phyloP scores from a whole-genome alignment of 2,329 filamentous ascomycete species.

The Amauroascus verrucosus region DNA sequence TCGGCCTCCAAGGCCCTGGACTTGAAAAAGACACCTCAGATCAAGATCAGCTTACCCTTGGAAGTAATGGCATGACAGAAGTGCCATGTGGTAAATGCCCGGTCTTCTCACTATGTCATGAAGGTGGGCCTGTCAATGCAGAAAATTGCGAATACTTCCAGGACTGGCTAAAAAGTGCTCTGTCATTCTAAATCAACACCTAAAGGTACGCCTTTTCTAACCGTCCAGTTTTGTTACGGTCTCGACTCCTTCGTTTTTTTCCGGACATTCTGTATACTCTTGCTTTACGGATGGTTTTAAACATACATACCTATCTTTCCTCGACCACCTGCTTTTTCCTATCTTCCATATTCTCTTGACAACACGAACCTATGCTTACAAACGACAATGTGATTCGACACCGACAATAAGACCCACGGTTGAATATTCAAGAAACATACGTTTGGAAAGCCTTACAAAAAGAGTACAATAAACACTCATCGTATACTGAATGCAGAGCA shows the following conservation, averaged over 20 bases:
- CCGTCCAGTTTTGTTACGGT: background rate
- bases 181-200: constrained; percentile 25
- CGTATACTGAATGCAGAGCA: constrained; percentile 10
- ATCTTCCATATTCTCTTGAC: too few relatives aligned
- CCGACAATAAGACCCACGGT: too few relatives aligned
- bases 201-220: background rate
- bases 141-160: constrained; percentile 87
- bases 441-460: too few relatives aligned
- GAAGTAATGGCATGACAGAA: constrained; percentile 71
- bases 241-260: too few relatives aligned
- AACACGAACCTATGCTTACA: too few relatives aligned
- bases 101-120: constrained; percentile 83
- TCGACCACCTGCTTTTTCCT: too few relatives aligned
- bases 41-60: constrained; percentile 33
- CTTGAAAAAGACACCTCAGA: constrained; percentile 26
- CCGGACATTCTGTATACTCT: too few relatives aligned
- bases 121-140: constrained; percentile 81
- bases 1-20: constrained; percentile 26
- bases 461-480: background rate
- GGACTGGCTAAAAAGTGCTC: constrained; percentile 56
- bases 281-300: too few relatives aligned
- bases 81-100: constrained; percentile 85
- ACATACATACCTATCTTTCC: too few relatives aligned
- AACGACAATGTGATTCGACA: too few relatives aligned
- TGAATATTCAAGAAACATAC: too few relatives aligned